phyloP scores from a whole-genome alignment of 225 moss, liverwort and hornwort species.

The Polytrichum formosum region DNA sequence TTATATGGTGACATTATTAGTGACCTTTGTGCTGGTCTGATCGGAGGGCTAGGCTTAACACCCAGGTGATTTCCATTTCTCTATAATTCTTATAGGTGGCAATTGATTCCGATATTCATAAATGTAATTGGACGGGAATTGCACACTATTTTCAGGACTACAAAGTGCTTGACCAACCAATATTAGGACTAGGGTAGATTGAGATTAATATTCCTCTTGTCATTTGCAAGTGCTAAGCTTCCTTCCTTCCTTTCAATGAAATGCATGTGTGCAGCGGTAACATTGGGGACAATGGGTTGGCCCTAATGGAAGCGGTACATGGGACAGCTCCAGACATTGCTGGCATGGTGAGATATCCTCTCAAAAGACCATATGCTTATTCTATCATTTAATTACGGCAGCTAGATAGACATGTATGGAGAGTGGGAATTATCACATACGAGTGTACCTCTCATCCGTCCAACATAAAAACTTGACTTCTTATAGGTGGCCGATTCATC shows the following conservation, averaged over 20 bases:
- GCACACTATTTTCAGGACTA: background rate
- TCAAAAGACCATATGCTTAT: background rate
- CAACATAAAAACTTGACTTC: background rate
- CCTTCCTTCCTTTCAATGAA: background rate
- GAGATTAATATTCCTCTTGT: too few species aligned
- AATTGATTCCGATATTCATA: too few species aligned
- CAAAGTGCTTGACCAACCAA: background rate
- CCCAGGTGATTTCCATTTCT: conserved; percentile 51
- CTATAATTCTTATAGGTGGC: background rate
- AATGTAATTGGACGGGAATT: background rate
- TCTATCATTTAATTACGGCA: background rate
- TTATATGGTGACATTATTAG: conserved; percentile 92
- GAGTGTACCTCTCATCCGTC: background rate
- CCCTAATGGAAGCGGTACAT: conserved; percentile 92
- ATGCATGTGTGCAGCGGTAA: conserved; percentile 56
- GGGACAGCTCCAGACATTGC: conserved; percentile 89
- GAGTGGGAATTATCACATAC: background rate
- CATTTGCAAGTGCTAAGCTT: too few species aligned
- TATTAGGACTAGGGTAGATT: background rate
- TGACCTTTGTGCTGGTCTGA: conserved; percentile 91
- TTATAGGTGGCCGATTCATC: too few species aligned
- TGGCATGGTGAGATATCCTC: conserved; percentile 51
- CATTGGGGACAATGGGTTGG: conserved; percentile 74
- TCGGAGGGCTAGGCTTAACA: conserved; percentile 89
- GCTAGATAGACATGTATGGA: background rate